phyloP scores from a whole-genome alignment of 768 basidiomycete genomes.

The Basidioascus undulatus region DNA sequence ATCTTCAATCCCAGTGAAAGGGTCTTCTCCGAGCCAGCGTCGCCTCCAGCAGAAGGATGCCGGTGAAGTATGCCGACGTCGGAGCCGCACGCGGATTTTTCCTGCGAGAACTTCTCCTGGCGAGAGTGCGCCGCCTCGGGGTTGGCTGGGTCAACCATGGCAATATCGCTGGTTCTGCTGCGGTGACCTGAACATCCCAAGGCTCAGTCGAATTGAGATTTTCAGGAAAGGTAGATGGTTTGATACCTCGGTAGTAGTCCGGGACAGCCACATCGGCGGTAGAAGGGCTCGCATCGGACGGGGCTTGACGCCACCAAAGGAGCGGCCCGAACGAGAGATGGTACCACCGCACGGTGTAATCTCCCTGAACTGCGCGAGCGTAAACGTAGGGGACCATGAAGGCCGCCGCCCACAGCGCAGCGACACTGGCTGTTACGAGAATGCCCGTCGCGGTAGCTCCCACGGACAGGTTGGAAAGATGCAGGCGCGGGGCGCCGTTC shows the following conservation, averaged over 20 bases:
- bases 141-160: too few species aligned
- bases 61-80: too few species aligned
- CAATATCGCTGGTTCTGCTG: too few species aligned
- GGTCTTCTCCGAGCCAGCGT: constrained; percentile 15
- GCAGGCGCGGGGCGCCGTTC: constrained; percentile 18
- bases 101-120: too few species aligned
- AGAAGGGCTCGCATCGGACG: constrained; percentile 10
- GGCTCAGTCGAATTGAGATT: too few species aligned
- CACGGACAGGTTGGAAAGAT: constrained; percentile 16
- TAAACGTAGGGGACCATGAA: constrained; percentile 20
- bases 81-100: too few species aligned
- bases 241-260: too few species aligned
- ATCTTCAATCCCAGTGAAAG: constrained; percentile 14
- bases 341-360: constrained; percentile 18
- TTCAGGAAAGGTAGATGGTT: too few species aligned
- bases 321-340: constrained; percentile 19
- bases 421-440: constrained; percentile 14
- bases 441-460: constrained; percentile 16
- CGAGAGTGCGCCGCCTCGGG: too few species aligned
- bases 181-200: too few species aligned
- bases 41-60: constrained; percentile 10
- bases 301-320: constrained; percentile 16
- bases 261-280: constrained; percentile 9
- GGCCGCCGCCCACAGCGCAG: constrained; percentile 15
- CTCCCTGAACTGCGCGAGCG: constrained; percentile 17